Percentiles rank a stretch among this genome's conserved stretches.
phyloP scores from a whole-genome alignment of 495 filamentous ascomycete species.

The Penicillium turbatum region DNA sequence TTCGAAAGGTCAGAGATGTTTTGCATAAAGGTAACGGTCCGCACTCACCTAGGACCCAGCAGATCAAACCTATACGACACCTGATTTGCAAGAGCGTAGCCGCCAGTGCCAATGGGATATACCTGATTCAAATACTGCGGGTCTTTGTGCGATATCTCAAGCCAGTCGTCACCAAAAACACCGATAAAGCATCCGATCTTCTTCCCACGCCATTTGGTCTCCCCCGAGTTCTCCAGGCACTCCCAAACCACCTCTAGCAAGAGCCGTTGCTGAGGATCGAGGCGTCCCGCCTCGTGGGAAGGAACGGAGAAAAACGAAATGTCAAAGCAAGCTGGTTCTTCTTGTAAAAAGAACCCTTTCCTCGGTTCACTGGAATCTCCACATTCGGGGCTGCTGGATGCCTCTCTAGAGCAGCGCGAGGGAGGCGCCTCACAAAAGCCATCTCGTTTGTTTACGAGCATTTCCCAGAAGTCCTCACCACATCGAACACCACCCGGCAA shows the following conservation, averaged over 20 bases:
- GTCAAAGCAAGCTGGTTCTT: constrained; percentile 33
- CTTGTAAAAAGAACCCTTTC: constrained; percentile 43
- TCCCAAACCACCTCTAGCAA: constrained; percentile 49
- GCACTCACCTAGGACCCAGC: constrained; percentile 20
- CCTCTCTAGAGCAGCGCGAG: constrained; percentile 35
- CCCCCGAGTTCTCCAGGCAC: constrained; percentile 41
- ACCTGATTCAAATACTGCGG: constrained; percentile 2
- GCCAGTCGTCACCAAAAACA: constrained; percentile 33
- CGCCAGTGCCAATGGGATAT: constrained; percentile 20
- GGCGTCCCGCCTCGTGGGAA: constrained; percentile 37
- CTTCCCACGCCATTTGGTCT: constrained; percentile 38
- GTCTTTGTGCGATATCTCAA: constrained; percentile 15
- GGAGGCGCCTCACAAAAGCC: constrained; percentile 30
- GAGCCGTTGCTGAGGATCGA: constrained; percentile 57
- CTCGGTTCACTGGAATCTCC: background rate
- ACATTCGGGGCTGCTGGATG: constrained; percentile 20
- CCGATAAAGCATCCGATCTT: constrained; percentile 47
- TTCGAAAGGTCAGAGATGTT: constrained; percentile 1
- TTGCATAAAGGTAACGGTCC: background rate
- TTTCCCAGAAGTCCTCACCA: constrained; percentile 35
- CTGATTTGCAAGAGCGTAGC: constrained; percentile 30
- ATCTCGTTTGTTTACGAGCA: constrained; percentile 35
- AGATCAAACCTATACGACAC: constrained; percentile 28
- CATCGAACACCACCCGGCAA: constrained; percentile 39
- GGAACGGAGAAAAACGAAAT: constrained; percentile 34